Evolutionary conservation across 306 rosid species (phyloP), one percentile per base, ranked within the genome.

Genomic region (Medicago ruthenica): DNA sequence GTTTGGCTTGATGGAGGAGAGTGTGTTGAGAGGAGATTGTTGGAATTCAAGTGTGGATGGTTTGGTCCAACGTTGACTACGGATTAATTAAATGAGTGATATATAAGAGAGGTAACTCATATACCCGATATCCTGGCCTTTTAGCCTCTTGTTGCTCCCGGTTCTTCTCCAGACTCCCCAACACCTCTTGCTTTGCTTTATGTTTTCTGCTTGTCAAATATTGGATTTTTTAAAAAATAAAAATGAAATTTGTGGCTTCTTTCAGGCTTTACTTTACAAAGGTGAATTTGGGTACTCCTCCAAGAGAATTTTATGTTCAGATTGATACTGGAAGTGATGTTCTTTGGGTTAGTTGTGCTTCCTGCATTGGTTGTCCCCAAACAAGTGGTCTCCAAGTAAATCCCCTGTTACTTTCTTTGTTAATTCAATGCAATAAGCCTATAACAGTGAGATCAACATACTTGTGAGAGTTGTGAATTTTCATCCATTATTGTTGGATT

Each of bases 251-350:
- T 39, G 53, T 76, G 54, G 55, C 51, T 51, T 76, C 7, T 44
- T 76, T 9, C 71, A 95, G 99, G 86, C 96, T 95, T 55, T 92
- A 95, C 77, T 95, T 48, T 81, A 86, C 99, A 14, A 90, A 75
- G 81, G 90, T 95, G 78, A 83, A 77, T 70, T 77, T 95, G 84
- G 99, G 99, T 58, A 82, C 93, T 85, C 99, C 99, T 69, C 91
- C 99, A 50, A 95, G 83, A 80, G 97, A 90, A 53, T 95, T 90
- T 80, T 85, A 86, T 75, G 97, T 95, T 67, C 99, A 95, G 83
- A 90, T 95, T 82, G 99, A 95, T 76, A 95, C 97, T 3, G 99
- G 99, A 40, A 95, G 97, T 75, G 96, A 92, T 83, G 96, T 89
- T 86, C 84, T 95, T 8, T 95, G 99, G 99, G 92, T 95, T 85